Evolutionary conservation across 257 asterid genomes (phyloP).

Genomic region (Solanum rostratum): DNA sequence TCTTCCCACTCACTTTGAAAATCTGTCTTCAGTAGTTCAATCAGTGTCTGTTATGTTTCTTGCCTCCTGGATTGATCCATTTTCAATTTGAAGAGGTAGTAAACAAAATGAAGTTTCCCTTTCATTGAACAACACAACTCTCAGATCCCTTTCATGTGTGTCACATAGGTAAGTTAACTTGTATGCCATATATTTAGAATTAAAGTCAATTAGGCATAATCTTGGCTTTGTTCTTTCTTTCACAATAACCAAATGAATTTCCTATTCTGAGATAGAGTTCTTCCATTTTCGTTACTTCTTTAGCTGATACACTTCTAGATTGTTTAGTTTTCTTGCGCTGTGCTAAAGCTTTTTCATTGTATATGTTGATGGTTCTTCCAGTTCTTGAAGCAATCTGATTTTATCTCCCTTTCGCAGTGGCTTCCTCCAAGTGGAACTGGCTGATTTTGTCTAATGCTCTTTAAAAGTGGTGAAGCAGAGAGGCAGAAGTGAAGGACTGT

Average conservation of each 20-base stretch:
- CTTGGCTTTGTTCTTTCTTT: neutral
- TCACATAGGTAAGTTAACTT: neutral
- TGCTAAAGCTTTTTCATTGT: neutral
- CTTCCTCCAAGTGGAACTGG: neutral
- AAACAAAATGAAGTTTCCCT: neutral
- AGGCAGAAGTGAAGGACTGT: neutral
- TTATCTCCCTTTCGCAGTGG: neutral
- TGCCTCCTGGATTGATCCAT: neutral
- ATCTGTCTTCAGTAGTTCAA: slow-evolving; percentile 15
- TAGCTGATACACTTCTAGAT: neutral
- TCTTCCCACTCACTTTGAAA: slow-evolving; percentile 2
- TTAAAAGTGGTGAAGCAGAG: neutral
- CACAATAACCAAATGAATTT: neutral
- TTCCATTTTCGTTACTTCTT: neutral
- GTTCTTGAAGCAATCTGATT: neutral
- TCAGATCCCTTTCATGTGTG: neutral
- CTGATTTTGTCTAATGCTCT: neutral
- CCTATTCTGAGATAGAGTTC: neutral
- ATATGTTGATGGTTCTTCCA: neutral
- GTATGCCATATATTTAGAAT: neutral
- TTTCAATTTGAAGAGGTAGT: neutral
- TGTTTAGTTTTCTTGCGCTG: neutral
- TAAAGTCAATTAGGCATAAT: neutral
- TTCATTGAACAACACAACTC: neutral
- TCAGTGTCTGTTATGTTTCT: neutral